Evolutionary conservation across 345 rosid genomes (phyloP), one percentile per base, ranked within the genome.

Genomic region (Jatropha curcas): DNA sequence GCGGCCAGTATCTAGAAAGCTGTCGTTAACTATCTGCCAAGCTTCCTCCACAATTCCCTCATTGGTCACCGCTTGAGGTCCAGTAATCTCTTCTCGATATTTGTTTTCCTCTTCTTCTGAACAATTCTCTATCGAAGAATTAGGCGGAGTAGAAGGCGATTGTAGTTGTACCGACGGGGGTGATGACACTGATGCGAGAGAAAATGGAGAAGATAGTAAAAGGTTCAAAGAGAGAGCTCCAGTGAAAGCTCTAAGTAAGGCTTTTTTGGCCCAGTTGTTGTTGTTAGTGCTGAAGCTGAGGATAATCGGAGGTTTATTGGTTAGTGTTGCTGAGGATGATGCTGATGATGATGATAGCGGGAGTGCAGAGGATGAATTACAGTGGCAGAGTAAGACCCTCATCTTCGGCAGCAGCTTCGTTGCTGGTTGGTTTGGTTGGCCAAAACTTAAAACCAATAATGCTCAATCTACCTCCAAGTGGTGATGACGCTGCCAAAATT

Each of bases 31-130:
- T 30, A 94, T 87, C 84, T 89, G 85, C 98, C 98, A 94, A 73
- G 97, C 98, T 82, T 94, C 97, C 83, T 89, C 89, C 41, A 92
- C 95, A 66, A 92, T 83, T 63, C 76, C 87, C 73, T 89, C 88
- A 31, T 94, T 85, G 13, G 85, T 87, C 45, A 84, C 85, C 34
- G 73, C 75, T 33, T 73, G 79, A 74, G 84, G 72, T 69, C 55
- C 84, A 2, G 27, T 34, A 61, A 35, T 58, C 60, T 70, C 76
- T 58, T 46, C 75, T 20, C 76, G 88, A 24, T 31, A 77, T 67
- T 67, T 72, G 41, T 13, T 28, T 27, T 77, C 82, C 7, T 86
- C 92, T 56, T 73, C 65, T 51, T 84, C 80, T 24, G 72, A 80
- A 66, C 97, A 94, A 69, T 70, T 63, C 55, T 86, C 88, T 8